Evolutionary conservation across 768 basidiomycete genomes (phyloP).

Genomic region (Gymnopilus dilepis): DNA sequence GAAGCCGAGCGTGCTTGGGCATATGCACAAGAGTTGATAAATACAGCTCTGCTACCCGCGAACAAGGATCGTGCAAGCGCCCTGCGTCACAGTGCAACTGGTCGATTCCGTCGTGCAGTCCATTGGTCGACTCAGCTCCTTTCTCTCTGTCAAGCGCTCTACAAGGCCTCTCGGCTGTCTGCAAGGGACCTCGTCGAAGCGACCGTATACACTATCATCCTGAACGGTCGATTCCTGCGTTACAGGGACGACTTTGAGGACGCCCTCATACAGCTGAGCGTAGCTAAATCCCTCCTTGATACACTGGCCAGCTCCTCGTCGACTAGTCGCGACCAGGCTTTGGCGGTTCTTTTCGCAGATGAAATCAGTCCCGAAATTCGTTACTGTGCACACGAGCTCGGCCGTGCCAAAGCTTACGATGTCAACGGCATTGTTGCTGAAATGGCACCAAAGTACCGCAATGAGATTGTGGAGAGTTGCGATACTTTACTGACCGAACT

Average conservation of each 20-base stretch:
- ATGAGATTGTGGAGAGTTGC: slow-evolving; percentile 67
- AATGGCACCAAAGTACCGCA: slow-evolving; percentile 58
- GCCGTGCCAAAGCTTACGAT: slow-evolving; percentile 79
- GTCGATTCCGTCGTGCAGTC: slow-evolving; percentile 80
- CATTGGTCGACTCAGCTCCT: slow-evolving; percentile 80
- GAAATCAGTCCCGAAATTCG: slow-evolving; percentile 91
- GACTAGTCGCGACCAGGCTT: slow-evolving; percentile 87
- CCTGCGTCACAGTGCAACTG: slow-evolving; percentile 75
- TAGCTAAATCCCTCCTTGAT: slow-evolving; percentile 77
- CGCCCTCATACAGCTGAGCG: slow-evolving; percentile 74
- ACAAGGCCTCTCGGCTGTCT: slow-evolving; percentile 54
- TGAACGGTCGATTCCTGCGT: slow-evolving; percentile 85
- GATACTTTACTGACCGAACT: slow-evolving; percentile 59
- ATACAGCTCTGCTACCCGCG: slow-evolving; percentile 54
- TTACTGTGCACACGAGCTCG: slow-evolving; percentile 90
- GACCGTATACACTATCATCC: slow-evolving; percentile 77
- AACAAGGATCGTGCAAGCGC: slow-evolving; percentile 57
- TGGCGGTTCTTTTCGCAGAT: slow-evolving; percentile 83
- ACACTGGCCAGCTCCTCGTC: slow-evolving; percentile 63
- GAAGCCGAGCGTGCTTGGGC: slow-evolving; percentile 94
- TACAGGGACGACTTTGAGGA: slow-evolving; percentile 79
- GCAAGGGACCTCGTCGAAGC: slow-evolving; percentile 69
- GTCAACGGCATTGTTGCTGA: slow-evolving; percentile 75
- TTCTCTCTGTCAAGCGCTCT: slow-evolving; percentile 73
- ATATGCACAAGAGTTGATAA: slow-evolving; percentile 79